Conservation (phyloP, 2,329 filamentous ascomycete species). For the Sporothrix sp. region DNA sequence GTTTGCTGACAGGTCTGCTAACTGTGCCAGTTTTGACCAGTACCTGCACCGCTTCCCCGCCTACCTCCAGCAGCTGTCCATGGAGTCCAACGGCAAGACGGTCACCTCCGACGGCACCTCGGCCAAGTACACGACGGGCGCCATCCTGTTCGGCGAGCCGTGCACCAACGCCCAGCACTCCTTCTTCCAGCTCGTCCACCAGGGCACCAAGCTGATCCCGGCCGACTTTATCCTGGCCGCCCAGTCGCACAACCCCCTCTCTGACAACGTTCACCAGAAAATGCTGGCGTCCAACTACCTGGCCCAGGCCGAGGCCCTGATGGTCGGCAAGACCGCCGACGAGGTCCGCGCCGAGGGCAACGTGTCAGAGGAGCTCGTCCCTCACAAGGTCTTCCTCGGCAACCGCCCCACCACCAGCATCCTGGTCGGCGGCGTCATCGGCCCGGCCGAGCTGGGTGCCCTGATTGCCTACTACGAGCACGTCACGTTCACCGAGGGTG, state of each 20-base stretch:
- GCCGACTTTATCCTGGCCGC: constrained; percentile 96
- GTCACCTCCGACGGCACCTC: constrained; percentile 82
- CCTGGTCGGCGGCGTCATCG: constrained; percentile 80
- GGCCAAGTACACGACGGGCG: constrained; percentile 94
- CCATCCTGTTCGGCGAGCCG: constrained; percentile 94
- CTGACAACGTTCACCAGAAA: constrained; percentile 89
- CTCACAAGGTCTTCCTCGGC: constrained; percentile 99
- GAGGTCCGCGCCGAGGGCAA: constrained; percentile 68
- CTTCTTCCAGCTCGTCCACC: constrained; percentile 98
- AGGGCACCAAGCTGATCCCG: constrained; percentile 97
- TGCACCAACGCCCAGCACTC: constrained; percentile 99
- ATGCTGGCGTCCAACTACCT: constrained; percentile 92
- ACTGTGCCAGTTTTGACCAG: constrained; percentile 73
- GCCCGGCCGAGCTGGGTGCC: constrained; percentile 83
- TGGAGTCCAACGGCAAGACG: constrained; percentile 99
- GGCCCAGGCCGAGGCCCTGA: constrained; percentile 76
- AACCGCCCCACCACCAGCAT: constrained; percentile 97
- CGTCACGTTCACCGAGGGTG: constrained; percentile 93
- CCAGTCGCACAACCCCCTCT: constrained; percentile 91
- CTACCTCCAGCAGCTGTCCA: constrained; percentile 97
- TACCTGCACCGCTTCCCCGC: constrained; percentile 98
- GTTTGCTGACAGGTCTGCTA: background rate
- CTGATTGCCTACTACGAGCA: constrained; percentile 99
- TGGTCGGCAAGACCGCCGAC: constrained; percentile 81
- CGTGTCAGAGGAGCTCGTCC: constrained; percentile 59